These are phyloP conservation scores for Dictyostelium intermedium DNA, from an alignment of 78 protist species.

Conservation along the genomic window DNA sequence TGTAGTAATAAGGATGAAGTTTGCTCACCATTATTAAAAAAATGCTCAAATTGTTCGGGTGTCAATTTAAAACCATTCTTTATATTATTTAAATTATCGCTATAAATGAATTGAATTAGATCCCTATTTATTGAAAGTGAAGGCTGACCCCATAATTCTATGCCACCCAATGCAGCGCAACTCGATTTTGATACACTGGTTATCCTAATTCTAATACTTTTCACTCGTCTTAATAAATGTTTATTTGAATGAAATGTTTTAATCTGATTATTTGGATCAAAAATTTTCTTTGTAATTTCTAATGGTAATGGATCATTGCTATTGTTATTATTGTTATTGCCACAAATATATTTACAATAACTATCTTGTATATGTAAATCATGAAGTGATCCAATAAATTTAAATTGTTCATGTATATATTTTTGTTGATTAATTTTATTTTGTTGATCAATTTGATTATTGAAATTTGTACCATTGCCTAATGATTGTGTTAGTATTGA, in stretches of 20 bases:
- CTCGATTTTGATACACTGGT: constrained; percentile 36
- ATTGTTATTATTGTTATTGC: not conserved
- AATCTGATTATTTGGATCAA: constrained; percentile 6
- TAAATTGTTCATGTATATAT: constrained; percentile 38
- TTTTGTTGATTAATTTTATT: constrained; percentile 7
- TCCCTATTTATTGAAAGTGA: not conserved
- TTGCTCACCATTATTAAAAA: not conserved
- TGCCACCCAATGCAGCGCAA: constrained; percentile 57
- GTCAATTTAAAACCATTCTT: not conserved
- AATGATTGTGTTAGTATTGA: not conserved
- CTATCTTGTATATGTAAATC: constrained; percentile 16
- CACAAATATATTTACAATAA: not conserved
- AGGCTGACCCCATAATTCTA: constrained; percentile 70
- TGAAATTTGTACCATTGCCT: not conserved
- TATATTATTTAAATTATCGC: not conserved
- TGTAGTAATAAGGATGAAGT: not conserved
- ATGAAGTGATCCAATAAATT: constrained; percentile 33
- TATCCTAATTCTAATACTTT: constrained; percentile 48
- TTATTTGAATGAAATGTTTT: constrained; percentile 48
- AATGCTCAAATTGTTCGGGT: not conserved
- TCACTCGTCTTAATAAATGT: constrained; percentile 27
- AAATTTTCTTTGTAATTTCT: not conserved
- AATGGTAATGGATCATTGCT: not conserved
- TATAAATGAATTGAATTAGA: constrained; percentile 5
- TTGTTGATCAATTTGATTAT: not conserved